Base-by-base conservation (phyloP, 2,329 filamentous ascomycete genomes). In the Ploettnerulaceae sp. region DNA sequence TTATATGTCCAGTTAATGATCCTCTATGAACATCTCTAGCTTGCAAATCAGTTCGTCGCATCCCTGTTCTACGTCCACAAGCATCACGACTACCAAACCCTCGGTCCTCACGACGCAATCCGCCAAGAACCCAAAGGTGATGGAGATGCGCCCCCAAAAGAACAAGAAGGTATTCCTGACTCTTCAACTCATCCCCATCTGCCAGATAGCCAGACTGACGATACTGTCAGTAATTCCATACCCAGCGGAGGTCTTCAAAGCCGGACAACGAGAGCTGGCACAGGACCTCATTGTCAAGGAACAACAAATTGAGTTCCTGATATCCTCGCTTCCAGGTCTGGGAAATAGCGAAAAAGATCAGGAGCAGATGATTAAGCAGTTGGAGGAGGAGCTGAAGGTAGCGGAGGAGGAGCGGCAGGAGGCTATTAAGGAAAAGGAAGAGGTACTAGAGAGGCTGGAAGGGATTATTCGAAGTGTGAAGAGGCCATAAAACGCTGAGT, bases 281-380 rank as follows among this genome's bases (percentile, higher is more conserved):
- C 77, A 79, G 52, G 87, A 91, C 62, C 71, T 93, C 20, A 82
- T 91, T 48, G 65, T 86, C 48, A 89, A 90, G 61, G 84, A 89
- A 59, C 86, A 90, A 68, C 85, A 91, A 68, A 89, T 93, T 52
- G 87, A 93, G 64, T 73, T 79, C 34, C 69, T 93, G 37, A 86
- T 91, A 48, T 84, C 81, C 12, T 78, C 76, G 17, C 72, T 94
- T 2, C 88, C 88, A 0, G 88, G 88, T 0, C 70, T 93, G 17
- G 84, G 88, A 34, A 86, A 82, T 52, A 91, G 84, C 60, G 85
- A 91, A 64, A 73, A 77, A 52, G 84, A 89, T 60, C 88, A 94
- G 66, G 76, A 86, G 61, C 73, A 76, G 54, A 76, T 77, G 47
- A 81, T 86, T 48, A 74, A 71, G 56, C 79, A 81, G 49, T 65